These are phyloP conservation scores for Penicillium pancosmium DNA, from an alignment of 495 filamentous ascomycete genomes.

Conservation along the genomic window DNA sequence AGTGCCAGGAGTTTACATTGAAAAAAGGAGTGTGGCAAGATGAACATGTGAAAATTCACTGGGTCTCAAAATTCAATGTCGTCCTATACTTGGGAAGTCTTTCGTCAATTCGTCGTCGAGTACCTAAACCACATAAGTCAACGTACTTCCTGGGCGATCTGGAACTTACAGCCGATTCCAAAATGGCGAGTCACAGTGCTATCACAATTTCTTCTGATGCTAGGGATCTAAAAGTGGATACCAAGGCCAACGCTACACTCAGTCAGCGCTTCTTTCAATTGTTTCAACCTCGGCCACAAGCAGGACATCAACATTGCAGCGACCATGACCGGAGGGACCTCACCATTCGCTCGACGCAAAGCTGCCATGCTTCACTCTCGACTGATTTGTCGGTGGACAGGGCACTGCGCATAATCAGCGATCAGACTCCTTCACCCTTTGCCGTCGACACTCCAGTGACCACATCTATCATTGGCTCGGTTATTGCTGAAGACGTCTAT, in stretches of 20 bases:
- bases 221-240: too few species aligned
- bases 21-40: background rate
- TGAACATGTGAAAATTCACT: too few species aligned
- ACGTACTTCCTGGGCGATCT: background rate
- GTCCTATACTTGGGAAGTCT: background rate
- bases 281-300: slow-evolving; percentile 4
- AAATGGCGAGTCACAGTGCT: slow-evolving; percentile 57
- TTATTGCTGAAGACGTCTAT: slow-evolving; percentile 81
- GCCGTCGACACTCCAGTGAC: slow-evolving; percentile 62
- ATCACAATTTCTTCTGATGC: too few species aligned
- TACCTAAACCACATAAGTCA: background rate
- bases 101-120: background rate
- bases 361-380: slow-evolving; percentile 81
- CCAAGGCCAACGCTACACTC: too few species aligned
- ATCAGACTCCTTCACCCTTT: slow-evolving; percentile 66
- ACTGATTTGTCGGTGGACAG: slow-evolving; percentile 84
- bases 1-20: background rate
- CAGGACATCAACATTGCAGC: slow-evolving; percentile 68
- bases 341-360: slow-evolving; percentile 68
- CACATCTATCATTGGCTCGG: slow-evolving; percentile 65
- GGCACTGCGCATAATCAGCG: slow-evolving; percentile 68
- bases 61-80: too few species aligned
- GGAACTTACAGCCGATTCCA: slow-evolving; percentile 4
- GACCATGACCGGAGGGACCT: slow-evolving; percentile 49
- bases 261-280: too few species aligned